These are phyloP conservation scores for Nannizziopsis arthrosporioides DNA, from an alignment of 2,329 filamentous ascomycete species.

Conservation along the genomic window DNA sequence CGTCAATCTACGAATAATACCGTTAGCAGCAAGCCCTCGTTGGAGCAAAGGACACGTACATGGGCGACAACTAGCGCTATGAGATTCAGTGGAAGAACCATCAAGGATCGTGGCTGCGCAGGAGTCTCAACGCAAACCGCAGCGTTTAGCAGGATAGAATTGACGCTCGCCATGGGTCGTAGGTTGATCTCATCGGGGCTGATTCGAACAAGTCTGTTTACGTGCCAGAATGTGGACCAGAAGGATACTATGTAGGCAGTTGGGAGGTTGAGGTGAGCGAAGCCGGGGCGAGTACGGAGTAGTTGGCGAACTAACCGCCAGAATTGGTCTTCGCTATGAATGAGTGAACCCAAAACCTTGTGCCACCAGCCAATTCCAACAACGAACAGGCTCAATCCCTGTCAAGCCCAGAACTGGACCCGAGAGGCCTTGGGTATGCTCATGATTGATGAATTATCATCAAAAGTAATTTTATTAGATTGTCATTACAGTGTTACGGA, in stretches of 20 bases:
- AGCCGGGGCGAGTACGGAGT: too few species aligned
- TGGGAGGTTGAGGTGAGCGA: too few species aligned
- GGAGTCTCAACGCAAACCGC: constrained; percentile 10
- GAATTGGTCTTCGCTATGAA: too few species aligned
- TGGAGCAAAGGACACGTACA: constrained; percentile 24
- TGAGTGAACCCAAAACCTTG: too few species aligned
- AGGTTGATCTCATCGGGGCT: background rate
- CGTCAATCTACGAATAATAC: constrained; percentile 39
- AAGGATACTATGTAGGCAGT: background rate
- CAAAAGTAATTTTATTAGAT: too few species aligned
- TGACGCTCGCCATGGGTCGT: constrained; percentile 30
- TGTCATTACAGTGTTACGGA: too few species aligned
- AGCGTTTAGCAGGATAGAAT: constrained; percentile 33
- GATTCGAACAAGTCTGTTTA: background rate
- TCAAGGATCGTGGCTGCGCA: constrained; percentile 21
- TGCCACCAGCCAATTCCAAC: too few species aligned
- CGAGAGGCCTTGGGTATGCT: too few species aligned
- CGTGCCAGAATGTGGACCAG: background rate
- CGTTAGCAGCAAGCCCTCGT: background rate
- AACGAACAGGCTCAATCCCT: too few species aligned
- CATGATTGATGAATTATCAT: too few species aligned
- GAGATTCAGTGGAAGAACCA: constrained; percentile 45
- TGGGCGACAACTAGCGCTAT: constrained; percentile 46
- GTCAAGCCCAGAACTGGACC: too few species aligned
- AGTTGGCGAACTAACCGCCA: too few species aligned